Conservation (phyloP, 1,284 basidiomycete species). For the Tilletia caries region DNA sequence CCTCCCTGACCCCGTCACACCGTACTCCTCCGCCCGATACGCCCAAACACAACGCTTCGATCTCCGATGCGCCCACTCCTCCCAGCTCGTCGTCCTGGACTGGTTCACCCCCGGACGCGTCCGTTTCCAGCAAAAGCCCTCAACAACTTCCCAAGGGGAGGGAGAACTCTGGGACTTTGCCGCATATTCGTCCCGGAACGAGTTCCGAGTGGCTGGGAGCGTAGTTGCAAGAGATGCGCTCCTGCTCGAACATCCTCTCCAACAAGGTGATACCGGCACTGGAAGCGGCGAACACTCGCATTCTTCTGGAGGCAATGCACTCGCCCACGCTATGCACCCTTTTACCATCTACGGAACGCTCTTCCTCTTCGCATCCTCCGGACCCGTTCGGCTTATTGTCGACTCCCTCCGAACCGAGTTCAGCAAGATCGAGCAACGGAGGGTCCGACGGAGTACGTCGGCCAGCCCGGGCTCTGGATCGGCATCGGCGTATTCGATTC, state of each 20-base stretch:
- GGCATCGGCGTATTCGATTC: neutral
- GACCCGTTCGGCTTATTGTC: constrained; percentile 57
- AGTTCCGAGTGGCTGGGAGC: constrained; percentile 67
- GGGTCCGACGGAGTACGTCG: neutral
- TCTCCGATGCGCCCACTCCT: constrained; percentile 26
- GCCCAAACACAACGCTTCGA: constrained; percentile 47
- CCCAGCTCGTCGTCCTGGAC: constrained; percentile 43
- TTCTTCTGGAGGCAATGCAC: constrained; percentile 38
- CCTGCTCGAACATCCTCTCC: constrained; percentile 64
- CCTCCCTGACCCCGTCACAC: constrained; percentile 49
- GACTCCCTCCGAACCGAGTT: constrained; percentile 60
- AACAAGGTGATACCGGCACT: neutral
- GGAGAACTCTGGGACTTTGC: constrained; percentile 82
- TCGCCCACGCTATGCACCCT: constrained; percentile 66
- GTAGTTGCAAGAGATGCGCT: constrained; percentile 72
- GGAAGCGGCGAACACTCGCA: too few species aligned
- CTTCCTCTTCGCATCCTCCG: constrained; percentile 66
- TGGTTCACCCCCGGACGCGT: constrained; percentile 50
- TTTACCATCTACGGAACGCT: constrained; percentile 82
- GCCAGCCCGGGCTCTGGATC: neutral
- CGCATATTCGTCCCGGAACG: constrained; percentile 78
- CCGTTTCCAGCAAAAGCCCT: constrained; percentile 15
- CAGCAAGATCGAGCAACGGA: constrained; percentile 60
- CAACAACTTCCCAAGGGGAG: neutral
- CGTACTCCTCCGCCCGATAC: constrained; percentile 40